A percentile compares a stretch with the other conserved stretches of the same genome.
These are phyloP conservation scores for Aethionema arabicum DNA, from an alignment of 345 rosid species.

Conservation along the genomic window DNA sequence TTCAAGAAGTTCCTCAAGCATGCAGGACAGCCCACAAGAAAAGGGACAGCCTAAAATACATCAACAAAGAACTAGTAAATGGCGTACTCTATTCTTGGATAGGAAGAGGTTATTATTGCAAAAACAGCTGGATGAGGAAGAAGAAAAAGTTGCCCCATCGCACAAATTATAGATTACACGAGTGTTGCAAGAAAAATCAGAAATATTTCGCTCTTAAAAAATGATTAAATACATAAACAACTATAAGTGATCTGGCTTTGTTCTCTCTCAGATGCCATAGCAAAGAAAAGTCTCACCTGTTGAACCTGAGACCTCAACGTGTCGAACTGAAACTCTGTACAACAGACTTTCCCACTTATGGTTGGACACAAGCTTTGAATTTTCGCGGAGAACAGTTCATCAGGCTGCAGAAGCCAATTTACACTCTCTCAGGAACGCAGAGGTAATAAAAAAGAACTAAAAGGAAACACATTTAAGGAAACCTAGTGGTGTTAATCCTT, in stretches of 20 bases:
- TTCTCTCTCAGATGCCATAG: constrained; percentile 11
- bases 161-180: constrained; percentile 10
- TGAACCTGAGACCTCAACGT: constrained; percentile 87
- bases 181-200: not conserved
- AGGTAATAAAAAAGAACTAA: not conserved
- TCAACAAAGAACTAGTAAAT: constrained; percentile 16
- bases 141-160: constrained; percentile 5
- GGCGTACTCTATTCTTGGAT: not conserved
- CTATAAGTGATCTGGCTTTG: constrained; percentile 2
- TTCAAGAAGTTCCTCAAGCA: constrained; percentile 96
- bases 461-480: not conserved
- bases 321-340: constrained; percentile 87
- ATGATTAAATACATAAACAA: not conserved
- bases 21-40: constrained; percentile 98
- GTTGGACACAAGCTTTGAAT: constrained; percentile 95
- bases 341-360: constrained; percentile 83
- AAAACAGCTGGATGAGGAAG: constrained; percentile 9
- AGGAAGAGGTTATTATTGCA: constrained; percentile 17
- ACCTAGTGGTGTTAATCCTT: not conserved
- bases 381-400: constrained; percentile 81
- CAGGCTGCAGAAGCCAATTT: constrained; percentile 62
- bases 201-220: not conserved
- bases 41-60: constrained; percentile 76
- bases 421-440: not conserved
- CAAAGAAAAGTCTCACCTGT: constrained; percentile 51